Evolutionary conservation across 2,329 filamentous ascomycete genomes (phyloP), one percentile per base, ranked within the genome.

Genomic region (Claviceps purpurea): DNA sequence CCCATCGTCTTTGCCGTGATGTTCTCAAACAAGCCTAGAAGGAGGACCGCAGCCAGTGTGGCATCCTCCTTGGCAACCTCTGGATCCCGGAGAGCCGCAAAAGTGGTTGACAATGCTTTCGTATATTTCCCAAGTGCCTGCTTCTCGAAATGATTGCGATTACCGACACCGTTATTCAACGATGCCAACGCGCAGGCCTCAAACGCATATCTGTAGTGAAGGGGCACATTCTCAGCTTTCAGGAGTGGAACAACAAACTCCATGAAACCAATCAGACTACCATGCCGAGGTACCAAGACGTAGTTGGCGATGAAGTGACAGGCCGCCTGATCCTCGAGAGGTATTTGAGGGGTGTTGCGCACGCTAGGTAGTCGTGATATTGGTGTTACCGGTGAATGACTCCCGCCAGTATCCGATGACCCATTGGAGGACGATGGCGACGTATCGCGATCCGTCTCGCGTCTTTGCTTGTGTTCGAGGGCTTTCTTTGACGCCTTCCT

Each of bases 251-350:
- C 59, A 1, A 83, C 64, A 51, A 77, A 82, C 56, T 82, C 78
- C 64, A 82, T 70, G 58, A 77, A 81, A 0, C 79, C 80, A 20
- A 75, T 64, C 2, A 72, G 71, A 39, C 65, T 69, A n/a, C 72
- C 74, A 22, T 73, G 68, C 14, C 67, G 65, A 20, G 79, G 77
- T 10, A 78, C 58, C 13, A 82, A 67, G 49, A 83, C 72, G 60
- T 77, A 84, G 61, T 83, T 82, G 51, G 78, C 70, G 14, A 82
- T 64, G 59, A 84, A 84, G 59, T 79, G 76, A 57, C 77, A 81
- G 10, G 72, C 69, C 1, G 79, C 79, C 56, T 76, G 73, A 54
- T 79, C 70, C 20, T 80, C 75, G 1, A 77, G 58, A 2, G 78
- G 70, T 13, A 78, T 58, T 45, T 68, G 67, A 18, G 77, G 63